A percentile compares a stretch with the other conserved stretches of the same genome.
phyloP scores from a whole-genome alignment of 2,329 filamentous ascomycete species.

The Colletotrichum plurivorum region DNA sequence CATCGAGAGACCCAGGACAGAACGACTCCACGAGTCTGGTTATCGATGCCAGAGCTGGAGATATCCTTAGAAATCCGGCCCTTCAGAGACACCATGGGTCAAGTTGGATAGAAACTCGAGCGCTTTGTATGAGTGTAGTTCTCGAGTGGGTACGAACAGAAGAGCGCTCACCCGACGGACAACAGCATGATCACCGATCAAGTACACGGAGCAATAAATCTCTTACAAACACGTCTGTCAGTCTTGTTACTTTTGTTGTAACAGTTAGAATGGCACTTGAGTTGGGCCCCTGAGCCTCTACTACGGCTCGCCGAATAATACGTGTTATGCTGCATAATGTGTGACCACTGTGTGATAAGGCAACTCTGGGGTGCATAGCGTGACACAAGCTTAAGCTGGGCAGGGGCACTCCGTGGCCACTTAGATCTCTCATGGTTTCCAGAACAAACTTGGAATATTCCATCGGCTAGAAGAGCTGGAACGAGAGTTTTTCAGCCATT shows the following conservation, averaged over 20 bases:
- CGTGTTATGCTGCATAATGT: background rate
- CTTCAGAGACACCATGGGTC: background rate
- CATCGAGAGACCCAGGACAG: background rate
- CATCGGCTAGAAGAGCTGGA: background rate
- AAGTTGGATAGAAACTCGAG: background rate
- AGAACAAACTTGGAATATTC: conserved; percentile 22
- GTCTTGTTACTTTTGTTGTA: background rate
- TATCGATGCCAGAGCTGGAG: background rate
- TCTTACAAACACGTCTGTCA: conserved; percentile 4
- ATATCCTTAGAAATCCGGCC: background rate
- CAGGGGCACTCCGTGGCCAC: background rate
- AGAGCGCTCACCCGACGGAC: background rate
- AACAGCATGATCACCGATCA: background rate
- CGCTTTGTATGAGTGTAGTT: background rate
- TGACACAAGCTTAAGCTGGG: background rate
- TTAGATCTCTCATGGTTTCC: background rate
- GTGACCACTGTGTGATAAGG: background rate
- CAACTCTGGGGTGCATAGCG: conserved; percentile 7
- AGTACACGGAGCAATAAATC: conserved; percentile 10
- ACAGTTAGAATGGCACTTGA: background rate
- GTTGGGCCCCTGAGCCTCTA: too few species aligned
- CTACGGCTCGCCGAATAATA: background rate
- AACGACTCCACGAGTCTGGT: background rate
- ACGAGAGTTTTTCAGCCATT: background rate
- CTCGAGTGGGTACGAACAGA: background rate